These are phyloP conservation scores for Juglanconis juglandina DNA, from an alignment of 2,329 filamentous ascomycete species.

Conservation along the genomic window DNA sequence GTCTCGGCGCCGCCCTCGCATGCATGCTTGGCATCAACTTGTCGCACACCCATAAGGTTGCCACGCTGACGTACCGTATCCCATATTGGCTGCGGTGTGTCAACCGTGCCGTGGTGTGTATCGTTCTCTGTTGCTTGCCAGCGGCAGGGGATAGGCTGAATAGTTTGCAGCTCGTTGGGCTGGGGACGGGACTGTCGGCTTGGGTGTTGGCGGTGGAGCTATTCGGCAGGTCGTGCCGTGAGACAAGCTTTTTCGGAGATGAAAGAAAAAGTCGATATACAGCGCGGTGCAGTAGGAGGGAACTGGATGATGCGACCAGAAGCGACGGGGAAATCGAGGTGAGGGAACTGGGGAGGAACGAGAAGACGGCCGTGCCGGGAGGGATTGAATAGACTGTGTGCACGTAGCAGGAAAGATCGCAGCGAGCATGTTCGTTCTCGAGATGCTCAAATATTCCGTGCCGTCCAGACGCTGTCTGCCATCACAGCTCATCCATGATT, in stretches of 20 bases:
- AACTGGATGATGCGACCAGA: slow-evolving; percentile 30
- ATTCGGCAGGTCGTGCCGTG: slow-evolving; percentile 44
- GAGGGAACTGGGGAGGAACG: slow-evolving; percentile 23
- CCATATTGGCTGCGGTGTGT: slow-evolving; percentile 48
- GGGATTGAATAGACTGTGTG: neutral
- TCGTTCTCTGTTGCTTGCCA: slow-evolving; percentile 54
- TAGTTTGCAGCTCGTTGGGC: slow-evolving; percentile 43
- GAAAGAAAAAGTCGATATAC: slow-evolving; percentile 37
- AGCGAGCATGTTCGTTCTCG: no score
- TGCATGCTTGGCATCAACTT: slow-evolving; percentile 54
- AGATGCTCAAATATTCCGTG: no score
- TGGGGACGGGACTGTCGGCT: slow-evolving; percentile 41
- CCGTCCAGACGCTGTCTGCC: no score
- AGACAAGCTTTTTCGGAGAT: slow-evolving; percentile 41
- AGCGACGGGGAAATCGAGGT: slow-evolving; percentile 25
- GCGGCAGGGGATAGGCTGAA: slow-evolving; percentile 40
- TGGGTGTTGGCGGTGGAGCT: slow-evolving; percentile 48
- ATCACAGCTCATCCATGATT: no score
- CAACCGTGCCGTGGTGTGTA: slow-evolving; percentile 46
- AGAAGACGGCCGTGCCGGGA: slow-evolving; percentile 28
- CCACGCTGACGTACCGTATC: slow-evolving; percentile 43
- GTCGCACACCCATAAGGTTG: slow-evolving; percentile 52
- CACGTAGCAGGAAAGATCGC: no score
- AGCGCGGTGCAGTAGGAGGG: slow-evolving; percentile 37
- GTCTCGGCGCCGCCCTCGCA: slow-evolving; percentile 52